phyloP scores from a whole-genome alignment of 352 stramenopile species.

The Aphanomyces stellatus region DNA sequence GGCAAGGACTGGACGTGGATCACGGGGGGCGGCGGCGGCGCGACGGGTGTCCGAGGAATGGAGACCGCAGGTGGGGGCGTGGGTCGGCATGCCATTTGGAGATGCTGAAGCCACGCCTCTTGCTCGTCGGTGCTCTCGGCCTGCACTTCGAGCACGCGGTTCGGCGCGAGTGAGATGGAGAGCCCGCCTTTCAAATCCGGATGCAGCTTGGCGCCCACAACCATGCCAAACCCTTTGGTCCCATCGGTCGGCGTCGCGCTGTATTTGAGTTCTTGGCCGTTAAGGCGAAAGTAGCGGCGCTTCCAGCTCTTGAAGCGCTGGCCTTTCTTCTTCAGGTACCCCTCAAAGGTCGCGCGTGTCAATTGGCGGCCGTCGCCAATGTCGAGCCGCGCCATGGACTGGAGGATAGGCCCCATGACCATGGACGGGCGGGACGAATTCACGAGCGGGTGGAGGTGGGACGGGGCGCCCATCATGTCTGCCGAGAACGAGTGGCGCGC shows the following conservation, averaged over 20 bases:
- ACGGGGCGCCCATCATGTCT: not conserved
- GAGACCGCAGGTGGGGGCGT: not conserved
- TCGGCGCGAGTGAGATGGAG: slow-evolving; percentile 5
- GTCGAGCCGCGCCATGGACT: not conserved
- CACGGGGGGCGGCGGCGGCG: too few relatives aligned
- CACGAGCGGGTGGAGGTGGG: not conserved
- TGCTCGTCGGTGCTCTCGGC: slow-evolving; percentile 16
- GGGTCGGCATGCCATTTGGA: not conserved
- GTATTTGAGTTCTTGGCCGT: slow-evolving; percentile 19
- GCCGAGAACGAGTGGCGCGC: not conserved
- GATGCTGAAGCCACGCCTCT: slow-evolving; percentile 6
- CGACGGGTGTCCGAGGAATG: not conserved
- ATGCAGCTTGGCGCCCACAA: not conserved
- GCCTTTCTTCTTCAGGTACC: slow-evolving; percentile 57
- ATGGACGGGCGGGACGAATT: slow-evolving; percentile 8
- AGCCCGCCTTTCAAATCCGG: not conserved
- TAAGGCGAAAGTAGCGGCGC: slow-evolving; percentile 35
- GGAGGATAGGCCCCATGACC: slow-evolving; percentile 5
- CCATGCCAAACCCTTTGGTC: slow-evolving; percentile 3
- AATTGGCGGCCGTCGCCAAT: not conserved
- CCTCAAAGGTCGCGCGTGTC: slow-evolving; percentile 27
- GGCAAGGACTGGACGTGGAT: too few relatives aligned
- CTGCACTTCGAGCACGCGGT: slow-evolving; percentile 8
- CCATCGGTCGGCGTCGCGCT: not conserved
- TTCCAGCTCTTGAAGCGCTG: slow-evolving; percentile 69